Evolutionary conservation across 2,329 filamentous ascomycete species (phyloP).

Genomic region (Ilyonectria sp.): DNA sequence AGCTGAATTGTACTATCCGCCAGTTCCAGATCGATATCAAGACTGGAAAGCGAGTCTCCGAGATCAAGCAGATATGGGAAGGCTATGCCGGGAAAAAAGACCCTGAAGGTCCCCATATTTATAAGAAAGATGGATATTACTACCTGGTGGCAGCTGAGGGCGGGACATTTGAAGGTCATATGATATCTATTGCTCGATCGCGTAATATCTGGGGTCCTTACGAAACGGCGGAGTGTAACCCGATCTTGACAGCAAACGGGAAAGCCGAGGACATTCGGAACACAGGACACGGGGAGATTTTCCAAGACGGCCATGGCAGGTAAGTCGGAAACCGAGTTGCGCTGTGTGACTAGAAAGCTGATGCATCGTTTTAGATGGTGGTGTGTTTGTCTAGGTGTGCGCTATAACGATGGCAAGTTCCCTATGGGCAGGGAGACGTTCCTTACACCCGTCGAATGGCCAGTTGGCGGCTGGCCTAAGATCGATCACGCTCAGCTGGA

Average conservation of each 20-base stretch:
- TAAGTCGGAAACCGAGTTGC: not conserved
- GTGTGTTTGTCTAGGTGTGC: conserved; percentile 10
- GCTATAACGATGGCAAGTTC: conserved; percentile 9
- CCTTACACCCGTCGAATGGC: conserved; percentile 6
- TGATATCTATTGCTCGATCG: conserved; percentile 60
- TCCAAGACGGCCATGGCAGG: conserved; percentile 15
- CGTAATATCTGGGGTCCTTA: conserved; percentile 54
- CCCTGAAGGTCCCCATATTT: conserved; percentile 59
- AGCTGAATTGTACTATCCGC: conserved; percentile 29
- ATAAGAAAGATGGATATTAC: conserved; percentile 59
- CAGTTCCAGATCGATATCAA: conserved; percentile 50
- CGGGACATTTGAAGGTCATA: conserved; percentile 60
- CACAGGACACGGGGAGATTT: conserved; percentile 7
- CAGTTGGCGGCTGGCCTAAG: not conserved
- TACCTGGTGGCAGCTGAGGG: conserved; percentile 66
- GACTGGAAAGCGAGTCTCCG: conserved; percentile 51
- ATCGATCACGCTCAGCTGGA: not conserved
- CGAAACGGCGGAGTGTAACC: not conserved
- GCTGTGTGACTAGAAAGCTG: not conserved
- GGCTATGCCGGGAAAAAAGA: not conserved
- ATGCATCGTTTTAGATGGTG: conserved; percentile 3
- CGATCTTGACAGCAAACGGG: not conserved
- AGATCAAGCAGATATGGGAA: conserved; percentile 34
- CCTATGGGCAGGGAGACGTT: conserved; percentile 16
- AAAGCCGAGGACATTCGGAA: conserved; percentile 6